A percentile compares a stretch with the other conserved stretches of the same genome.
These are phyloP conservation scores for Mycena floridula DNA, from an alignment of 768 basidiomycete genomes.

Conservation along the genomic window DNA sequence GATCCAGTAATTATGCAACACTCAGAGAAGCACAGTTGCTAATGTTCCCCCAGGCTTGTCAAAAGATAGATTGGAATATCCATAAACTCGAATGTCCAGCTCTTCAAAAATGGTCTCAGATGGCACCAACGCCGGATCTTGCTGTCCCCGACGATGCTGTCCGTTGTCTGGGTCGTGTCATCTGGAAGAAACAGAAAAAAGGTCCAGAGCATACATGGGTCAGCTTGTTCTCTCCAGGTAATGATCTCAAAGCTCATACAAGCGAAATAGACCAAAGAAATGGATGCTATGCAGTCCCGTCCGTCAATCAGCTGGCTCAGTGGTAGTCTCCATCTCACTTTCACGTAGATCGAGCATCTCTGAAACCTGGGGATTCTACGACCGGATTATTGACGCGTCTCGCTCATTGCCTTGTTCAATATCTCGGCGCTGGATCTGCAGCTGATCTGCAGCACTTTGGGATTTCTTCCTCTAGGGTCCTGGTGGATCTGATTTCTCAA, in stretches of 20 bases:
- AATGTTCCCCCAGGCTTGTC: constrained; percentile 46
- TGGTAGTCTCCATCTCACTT: constrained; percentile 1
- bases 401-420: constrained; percentile 69
- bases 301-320: constrained; percentile 17
- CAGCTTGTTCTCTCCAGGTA: constrained; percentile 13
- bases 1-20: constrained; percentile 43
- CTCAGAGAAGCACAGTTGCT: constrained; percentile 3
- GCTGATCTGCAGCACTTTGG: constrained; percentile 54
- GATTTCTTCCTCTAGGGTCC: constrained; percentile 49
- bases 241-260: neutral
- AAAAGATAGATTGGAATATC: constrained; percentile 62
- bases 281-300: constrained; percentile 77
- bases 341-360: constrained; percentile 47
- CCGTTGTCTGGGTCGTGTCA: constrained; percentile 68
- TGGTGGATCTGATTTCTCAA: constrained; percentile 78
- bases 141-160: constrained; percentile 72
- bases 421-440: constrained; percentile 55
- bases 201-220: constrained; percentile 57
- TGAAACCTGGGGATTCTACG: constrained; percentile 40
- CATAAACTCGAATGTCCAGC: constrained; percentile 81
- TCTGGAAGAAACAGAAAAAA: constrained; percentile 58
- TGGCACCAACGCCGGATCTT: constrained; percentile 40
- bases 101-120: constrained; percentile 48
- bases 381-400: constrained; percentile 61
- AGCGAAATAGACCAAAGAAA: constrained; percentile 45